Evolutionary conservation across 805 yeast genomes (phyloP).

Genomic region (Lipomyces kockii): DNA sequence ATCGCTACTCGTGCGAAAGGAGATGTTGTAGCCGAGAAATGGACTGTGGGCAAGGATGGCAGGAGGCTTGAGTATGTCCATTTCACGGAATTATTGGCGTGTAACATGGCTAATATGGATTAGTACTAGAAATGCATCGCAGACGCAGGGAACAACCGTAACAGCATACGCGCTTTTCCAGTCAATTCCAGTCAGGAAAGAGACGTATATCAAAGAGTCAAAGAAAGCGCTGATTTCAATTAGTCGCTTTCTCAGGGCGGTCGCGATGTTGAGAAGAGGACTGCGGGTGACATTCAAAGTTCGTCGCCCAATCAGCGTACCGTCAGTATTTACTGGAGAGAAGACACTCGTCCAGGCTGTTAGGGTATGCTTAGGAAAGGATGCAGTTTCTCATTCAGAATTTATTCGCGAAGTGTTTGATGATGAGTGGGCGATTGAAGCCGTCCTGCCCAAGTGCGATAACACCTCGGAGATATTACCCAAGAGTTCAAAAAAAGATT

Average conservation of each 20-base stretch:
- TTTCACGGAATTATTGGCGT: conserved; percentile 44
- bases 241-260: conserved; percentile 60
- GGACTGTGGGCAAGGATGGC: conserved; percentile 58
- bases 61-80: conserved; percentile 49
- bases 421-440: conserved; percentile 17
- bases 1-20: conserved; percentile 65
- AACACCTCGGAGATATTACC: not conserved
- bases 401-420: conserved; percentile 13
- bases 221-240: conserved; percentile 69
- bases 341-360: conserved; percentile 24
- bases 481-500: conserved; percentile 5
- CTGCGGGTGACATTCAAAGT: conserved; percentile 22
- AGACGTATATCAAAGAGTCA: conserved; percentile 57
- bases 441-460: conserved; percentile 22
- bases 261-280: conserved; percentile 19
- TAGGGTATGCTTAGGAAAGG: conserved; percentile 18
- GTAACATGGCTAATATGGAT: conserved; percentile 35
- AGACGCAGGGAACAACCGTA: conserved; percentile 74
- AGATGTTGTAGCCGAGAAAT: conserved; percentile 65
- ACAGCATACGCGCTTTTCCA: conserved; percentile 76
- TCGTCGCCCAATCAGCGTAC: conserved; percentile 9
- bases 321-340: conserved; percentile 19
- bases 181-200: conserved; percentile 71
- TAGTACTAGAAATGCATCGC: conserved; percentile 64
- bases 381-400: conserved; percentile 7